phyloP scores from a whole-genome alignment of 192 early-diverging fungal species.

The Mortierella hygrophila region DNA sequence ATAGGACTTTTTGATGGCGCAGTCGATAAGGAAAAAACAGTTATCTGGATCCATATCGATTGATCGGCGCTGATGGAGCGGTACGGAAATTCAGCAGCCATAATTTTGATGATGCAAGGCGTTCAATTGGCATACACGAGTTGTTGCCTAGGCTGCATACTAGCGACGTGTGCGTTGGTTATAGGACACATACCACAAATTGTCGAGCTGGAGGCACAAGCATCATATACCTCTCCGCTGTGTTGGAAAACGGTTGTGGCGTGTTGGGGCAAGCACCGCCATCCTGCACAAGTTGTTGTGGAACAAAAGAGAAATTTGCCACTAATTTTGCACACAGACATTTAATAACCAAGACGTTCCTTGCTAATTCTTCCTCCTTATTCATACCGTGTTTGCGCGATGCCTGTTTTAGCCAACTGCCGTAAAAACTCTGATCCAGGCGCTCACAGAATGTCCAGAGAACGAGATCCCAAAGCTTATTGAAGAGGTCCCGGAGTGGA shows the following conservation, averaged over 20 bases:
- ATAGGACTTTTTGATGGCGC: neutral
- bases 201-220: too few species aligned
- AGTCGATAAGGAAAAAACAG: neutral
- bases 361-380: neutral
- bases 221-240: too few species aligned
- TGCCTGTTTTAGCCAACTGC: slow-evolving; percentile 60
- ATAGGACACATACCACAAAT: too few species aligned
- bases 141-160: neutral
- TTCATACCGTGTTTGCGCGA: neutral
- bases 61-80: neutral
- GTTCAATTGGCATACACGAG: neutral
- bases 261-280: too few species aligned
- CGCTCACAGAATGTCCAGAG: slow-evolving; percentile 63
- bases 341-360: neutral
- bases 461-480: slow-evolving; percentile 68
- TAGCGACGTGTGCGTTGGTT: neutral
- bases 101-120: neutral
- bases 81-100: neutral
- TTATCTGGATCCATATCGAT: neutral
- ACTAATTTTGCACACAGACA: neutral
- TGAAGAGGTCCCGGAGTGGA: slow-evolving; percentile 72
- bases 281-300: too few species aligned
- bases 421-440: slow-evolving; percentile 63
- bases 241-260: neutral
- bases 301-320: neutral